Conservation (phyloP, 164 flowering plant genomes). For the Santalum album region DNA sequence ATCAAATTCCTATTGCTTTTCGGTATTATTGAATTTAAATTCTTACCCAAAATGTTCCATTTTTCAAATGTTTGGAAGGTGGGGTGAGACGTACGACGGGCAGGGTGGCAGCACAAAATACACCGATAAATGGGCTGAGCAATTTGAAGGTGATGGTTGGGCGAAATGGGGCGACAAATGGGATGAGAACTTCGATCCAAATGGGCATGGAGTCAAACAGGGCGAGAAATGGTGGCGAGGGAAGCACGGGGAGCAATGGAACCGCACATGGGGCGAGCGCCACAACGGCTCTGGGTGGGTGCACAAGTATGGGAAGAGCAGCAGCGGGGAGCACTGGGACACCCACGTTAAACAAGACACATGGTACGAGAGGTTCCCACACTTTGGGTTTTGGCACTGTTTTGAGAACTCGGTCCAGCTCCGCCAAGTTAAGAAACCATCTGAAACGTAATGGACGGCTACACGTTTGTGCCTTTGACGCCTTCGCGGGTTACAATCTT, state of each 20-base stretch:
- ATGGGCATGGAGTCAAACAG: conserved; percentile 76
- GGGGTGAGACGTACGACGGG: conserved; percentile 98
- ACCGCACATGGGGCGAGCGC: conserved; percentile 93
- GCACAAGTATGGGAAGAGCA: conserved; percentile 95
- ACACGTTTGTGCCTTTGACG: too few species aligned
- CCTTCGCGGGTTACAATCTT: too few species aligned
- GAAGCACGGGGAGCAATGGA: conserved; percentile 80
- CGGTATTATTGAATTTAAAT: background rate
- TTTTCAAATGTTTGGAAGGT: conserved; percentile 40
- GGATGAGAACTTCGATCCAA: conserved; percentile 76
- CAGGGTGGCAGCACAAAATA: conserved; percentile 84
- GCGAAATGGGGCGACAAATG: conserved; percentile 98
- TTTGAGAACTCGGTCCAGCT: conserved; percentile 78
- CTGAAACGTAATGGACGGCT: conserved; percentile 29
- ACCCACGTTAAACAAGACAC: conserved; percentile 75
- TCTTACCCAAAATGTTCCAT: background rate
- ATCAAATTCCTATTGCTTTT: background rate
- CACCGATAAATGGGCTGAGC: conserved; percentile 99
- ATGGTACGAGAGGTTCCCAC: conserved; percentile 90
- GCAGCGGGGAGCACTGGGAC: conserved; percentile 98
- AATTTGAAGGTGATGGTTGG: conserved; percentile 77
- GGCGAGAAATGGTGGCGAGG: conserved; percentile 99
- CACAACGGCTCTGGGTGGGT: conserved; percentile 98
- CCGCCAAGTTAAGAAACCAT: conserved; percentile 53
- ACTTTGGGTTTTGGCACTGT: conserved; percentile 79